A percentile compares a stretch with the other conserved stretches of the same genome.
Conservation (phyloP, 2,329 filamentous ascomycete genomes). For the Diaporthe vaccinii region DNA sequence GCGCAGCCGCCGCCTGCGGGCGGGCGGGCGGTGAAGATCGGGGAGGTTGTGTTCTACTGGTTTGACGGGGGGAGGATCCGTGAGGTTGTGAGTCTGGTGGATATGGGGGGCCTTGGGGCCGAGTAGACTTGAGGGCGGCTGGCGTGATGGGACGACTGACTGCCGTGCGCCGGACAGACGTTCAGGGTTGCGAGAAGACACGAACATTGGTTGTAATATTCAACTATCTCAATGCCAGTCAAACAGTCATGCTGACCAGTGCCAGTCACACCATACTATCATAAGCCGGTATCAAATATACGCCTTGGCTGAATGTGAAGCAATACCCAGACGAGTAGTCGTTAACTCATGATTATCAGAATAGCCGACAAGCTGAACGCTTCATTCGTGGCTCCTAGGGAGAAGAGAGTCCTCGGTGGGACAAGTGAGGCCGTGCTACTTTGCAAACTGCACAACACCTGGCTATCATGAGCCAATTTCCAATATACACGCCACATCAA, state of each 20-base stretch:
- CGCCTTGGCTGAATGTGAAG: background rate
- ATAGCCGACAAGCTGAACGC: background rate
- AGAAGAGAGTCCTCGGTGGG: background rate
- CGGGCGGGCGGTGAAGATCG: constrained; percentile 46
- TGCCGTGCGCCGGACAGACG: background rate
- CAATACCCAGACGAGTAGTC: background rate
- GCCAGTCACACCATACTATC: too few relatives aligned
- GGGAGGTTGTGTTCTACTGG: constrained; percentile 53
- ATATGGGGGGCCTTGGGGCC: constrained; percentile 42
- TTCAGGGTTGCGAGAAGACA: too few relatives aligned
- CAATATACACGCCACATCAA: background rate
- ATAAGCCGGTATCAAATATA: background rate
- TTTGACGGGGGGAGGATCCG: constrained; percentile 51
- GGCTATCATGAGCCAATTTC: background rate
- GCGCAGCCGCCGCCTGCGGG: constrained; percentile 46
- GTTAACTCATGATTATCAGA: constrained; percentile 26
- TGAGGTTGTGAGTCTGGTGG: constrained; percentile 52
- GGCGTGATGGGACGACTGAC: background rate
- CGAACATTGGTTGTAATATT: background rate
- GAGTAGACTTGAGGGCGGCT: background rate
- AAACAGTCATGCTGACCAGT: background rate
- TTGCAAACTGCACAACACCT: background rate
- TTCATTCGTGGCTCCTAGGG: background rate
- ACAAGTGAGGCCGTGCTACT: background rate
- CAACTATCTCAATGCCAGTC: background rate